A percentile compares a stretch with the other conserved stretches of the same genome.
Evolutionary conservation across 768 basidiomycete genomes (phyloP).

Genomic region (Phanerodontia chrysosporium): DNA sequence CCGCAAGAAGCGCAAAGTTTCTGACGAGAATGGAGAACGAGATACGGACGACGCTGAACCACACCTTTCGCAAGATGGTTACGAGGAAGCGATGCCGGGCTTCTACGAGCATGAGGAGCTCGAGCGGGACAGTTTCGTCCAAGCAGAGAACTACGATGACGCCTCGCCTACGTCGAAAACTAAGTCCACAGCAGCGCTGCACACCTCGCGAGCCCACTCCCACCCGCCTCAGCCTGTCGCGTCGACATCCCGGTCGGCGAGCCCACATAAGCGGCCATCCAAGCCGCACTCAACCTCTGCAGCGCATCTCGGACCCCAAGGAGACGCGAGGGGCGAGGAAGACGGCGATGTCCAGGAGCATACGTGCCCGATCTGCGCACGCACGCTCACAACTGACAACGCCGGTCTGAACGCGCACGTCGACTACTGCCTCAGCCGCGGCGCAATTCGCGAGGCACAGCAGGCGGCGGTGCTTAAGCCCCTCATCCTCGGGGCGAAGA

Average conservation of each 20-base stretch:
- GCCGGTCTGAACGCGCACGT: constrained; percentile 80
- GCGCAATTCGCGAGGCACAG: constrained; percentile 72
- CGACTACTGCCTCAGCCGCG: constrained; percentile 82
- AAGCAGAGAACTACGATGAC: background rate
- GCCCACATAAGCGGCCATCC: background rate
- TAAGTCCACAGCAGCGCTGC: background rate
- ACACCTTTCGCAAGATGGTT: constrained; percentile 19
- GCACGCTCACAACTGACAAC: constrained; percentile 64
- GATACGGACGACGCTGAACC: constrained; percentile 1
- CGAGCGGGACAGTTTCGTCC: background rate
- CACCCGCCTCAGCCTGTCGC: background rate
- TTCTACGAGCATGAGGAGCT: constrained; percentile 16
- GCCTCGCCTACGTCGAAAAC: background rate
- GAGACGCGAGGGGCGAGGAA: background rate
- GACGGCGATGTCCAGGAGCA: constrained; percentile 22
- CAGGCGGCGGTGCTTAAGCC: constrained; percentile 14
- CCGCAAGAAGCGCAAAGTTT: constrained; percentile 17
- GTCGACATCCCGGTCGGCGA: background rate
- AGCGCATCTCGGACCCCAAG: background rate
- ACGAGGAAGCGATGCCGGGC: constrained; percentile 24
- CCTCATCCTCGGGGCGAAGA: background rate
- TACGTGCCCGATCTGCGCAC: constrained; percentile 70
- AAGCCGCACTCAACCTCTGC: background rate
- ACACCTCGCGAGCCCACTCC: background rate
- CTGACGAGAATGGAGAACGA: background rate